Base-by-base conservation (phyloP, 495 filamentous ascomycete genomes). In the Penicillium paradoxum region DNA sequence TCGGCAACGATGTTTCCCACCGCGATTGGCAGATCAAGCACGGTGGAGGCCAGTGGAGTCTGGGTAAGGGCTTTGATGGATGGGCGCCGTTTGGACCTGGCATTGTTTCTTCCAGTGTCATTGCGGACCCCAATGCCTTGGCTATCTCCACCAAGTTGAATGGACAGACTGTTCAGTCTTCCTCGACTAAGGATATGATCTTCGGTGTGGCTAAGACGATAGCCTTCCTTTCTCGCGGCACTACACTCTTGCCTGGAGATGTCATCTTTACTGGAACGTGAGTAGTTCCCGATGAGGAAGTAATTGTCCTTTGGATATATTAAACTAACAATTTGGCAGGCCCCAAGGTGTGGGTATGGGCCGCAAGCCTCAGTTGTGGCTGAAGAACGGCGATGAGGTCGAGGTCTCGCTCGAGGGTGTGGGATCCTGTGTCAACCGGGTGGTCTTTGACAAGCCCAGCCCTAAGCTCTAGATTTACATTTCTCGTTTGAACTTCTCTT, bases 1-100 rank as follows among this genome's bases (percentile, higher is more conserved):
- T 90, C 45, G 90, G 89, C 37, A 87, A 95, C 62, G 90, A 93
- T 68, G 76, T 95, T 27, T 89, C 85, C 11, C 89, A 92, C 65
- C 83, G 90, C 21, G 87, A 89, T 48, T 90, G 87, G 86, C 90
- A 95, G 67, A 67, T 93, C 49, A 81, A 84, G 62, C 80, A 80
- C 30, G 89, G 88, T 17, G 86, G 89, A 13, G 83, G 88, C 0
- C 90, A 93, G 68, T 95, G 89, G 90, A 75, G 74, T 0, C 57
- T 91, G 4, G 89, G 89, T 1, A 95, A 95, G 66, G 85, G 88
- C 3, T 93, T 90, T 60, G 89, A 95, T 70, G 86, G 87, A 39
- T 93, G 88, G 89, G 89, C 88, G n/a, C 90, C 89, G 0, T 87
- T 81, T 58, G 90, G 90, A 2, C 90, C 90, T 13, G 89, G 86